Percentiles rank a stretch among this genome's conserved stretches.
phyloP scores from a whole-genome alignment of 2,329 filamentous ascomycete genomes.

The Fusarium sp. region DNA sequence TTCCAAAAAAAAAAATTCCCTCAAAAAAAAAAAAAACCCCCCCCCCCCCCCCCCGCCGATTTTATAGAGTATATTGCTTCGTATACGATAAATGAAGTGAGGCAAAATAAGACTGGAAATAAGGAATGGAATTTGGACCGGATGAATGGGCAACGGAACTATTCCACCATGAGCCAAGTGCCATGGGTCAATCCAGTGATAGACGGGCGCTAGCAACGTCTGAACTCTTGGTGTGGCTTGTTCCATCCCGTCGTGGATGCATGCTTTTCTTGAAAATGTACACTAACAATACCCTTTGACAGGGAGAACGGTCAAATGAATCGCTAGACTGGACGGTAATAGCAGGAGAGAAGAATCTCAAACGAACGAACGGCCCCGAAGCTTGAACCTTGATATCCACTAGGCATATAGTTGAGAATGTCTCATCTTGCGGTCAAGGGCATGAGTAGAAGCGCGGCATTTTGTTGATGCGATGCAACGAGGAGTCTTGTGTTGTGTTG shows the following conservation, averaged over 20 bases:
- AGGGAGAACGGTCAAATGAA: constrained; percentile 24
- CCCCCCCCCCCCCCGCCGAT: neutral
- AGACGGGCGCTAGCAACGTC: constrained; percentile 39
- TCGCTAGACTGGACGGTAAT: constrained; percentile 15
- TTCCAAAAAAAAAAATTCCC: too few relatives aligned
- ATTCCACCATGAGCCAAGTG: constrained; percentile 5
- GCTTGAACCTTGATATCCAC: constrained; percentile 7
- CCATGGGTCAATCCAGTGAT: constrained; percentile 11
- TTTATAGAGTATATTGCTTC: neutral
- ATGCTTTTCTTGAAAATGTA: constrained; percentile 24
- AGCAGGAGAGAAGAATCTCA: neutral
- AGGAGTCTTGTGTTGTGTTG: constrained; percentile 4
- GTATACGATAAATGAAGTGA: neutral
- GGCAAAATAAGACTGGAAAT: neutral
- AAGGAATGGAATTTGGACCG: constrained; percentile 22
- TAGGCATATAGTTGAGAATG: neutral
- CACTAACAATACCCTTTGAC: constrained; percentile 3
- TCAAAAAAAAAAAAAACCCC: neutral
- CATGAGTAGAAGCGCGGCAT: constrained; percentile 23
- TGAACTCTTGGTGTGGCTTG: constrained; percentile 36
- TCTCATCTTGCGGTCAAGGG: constrained; percentile 27
- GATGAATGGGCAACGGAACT: constrained; percentile 21
- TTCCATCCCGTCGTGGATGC: constrained; percentile 17
- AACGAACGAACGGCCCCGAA: neutral
- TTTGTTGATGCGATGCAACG: constrained; percentile 26